Percentiles rank a stretch among this genome's conserved stretches.
These are phyloP conservation scores for Pachyrhizus erosus DNA, from an alignment of 306 rosid genomes.

Conservation along the genomic window DNA sequence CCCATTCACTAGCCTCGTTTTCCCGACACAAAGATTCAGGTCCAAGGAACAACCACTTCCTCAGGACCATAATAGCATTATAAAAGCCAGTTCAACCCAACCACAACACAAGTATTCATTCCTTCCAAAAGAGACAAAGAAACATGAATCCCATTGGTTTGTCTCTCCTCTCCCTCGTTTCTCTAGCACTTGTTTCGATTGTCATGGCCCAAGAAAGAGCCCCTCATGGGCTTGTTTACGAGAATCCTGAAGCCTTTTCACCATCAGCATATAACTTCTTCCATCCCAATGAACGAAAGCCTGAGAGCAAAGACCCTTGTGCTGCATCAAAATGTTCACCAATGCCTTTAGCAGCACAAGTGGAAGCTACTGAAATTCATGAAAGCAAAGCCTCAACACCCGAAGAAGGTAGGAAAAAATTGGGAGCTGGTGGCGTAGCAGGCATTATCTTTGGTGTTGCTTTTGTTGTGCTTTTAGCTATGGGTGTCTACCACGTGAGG, in stretches of 20 bases:
- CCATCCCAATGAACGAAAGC: conserved; percentile 63
- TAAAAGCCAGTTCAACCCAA: conserved; percentile 56
- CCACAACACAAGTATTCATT: conserved; percentile 46
- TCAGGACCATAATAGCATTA: conserved; percentile 52
- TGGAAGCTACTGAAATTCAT: conserved; percentile 60
- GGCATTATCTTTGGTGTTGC: conserved; percentile 70
- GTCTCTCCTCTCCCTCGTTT: conserved; percentile 53
- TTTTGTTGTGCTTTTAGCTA: conserved; percentile 62
- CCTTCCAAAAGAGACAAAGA: conserved; percentile 34
- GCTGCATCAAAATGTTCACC: conserved; percentile 71
- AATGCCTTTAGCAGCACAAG: conserved; percentile 76
- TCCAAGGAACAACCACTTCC: conserved; percentile 68
- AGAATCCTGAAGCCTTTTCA: conserved; percentile 62
- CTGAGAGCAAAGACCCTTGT: conserved; percentile 59
- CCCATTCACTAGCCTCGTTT: conserved; percentile 46
- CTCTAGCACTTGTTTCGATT: conserved; percentile 52
- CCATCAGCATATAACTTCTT: conserved; percentile 89
- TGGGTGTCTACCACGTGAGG: conserved; percentile 65
- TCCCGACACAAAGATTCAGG: conserved; percentile 57
- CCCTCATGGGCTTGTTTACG: conserved; percentile 79
- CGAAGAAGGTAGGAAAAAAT: conserved; percentile 31
- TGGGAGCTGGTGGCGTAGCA: conserved; percentile 63
- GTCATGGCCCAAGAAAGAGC: conserved; percentile 78
- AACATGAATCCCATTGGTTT: conserved; percentile 51
- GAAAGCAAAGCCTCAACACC: conserved; percentile 50